Conservation (phyloP, 352 stramenopile genomes). For the Phytophthora podocarpi region DNA sequence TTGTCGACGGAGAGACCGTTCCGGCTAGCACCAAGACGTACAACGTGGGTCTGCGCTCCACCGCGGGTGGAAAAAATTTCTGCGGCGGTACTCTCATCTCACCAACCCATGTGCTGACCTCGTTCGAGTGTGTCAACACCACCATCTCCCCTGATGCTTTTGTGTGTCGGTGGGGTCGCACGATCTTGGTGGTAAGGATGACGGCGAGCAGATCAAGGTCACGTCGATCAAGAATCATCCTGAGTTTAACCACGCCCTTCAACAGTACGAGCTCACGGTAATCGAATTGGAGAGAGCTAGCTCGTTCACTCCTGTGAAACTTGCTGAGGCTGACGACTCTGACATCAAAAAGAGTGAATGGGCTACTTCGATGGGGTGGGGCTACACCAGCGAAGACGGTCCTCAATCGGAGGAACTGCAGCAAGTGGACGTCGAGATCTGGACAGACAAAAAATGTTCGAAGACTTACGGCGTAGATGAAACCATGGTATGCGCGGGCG, state of each 20-base stretch:
- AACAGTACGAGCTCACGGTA: too few species aligned
- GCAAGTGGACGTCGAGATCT: not conserved
- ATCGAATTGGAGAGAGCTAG: not conserved
- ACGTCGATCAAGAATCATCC: too few species aligned
- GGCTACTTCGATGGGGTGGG: not conserved
- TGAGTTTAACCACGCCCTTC: too few species aligned
- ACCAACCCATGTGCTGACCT: too few species aligned
- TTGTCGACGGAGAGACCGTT: conserved; percentile 44
- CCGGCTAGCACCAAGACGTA: conserved; percentile 43
- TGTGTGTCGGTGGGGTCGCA: too few species aligned
- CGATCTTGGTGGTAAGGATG: too few species aligned
- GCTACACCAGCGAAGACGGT: not conserved
- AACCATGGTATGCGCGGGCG: not conserved
- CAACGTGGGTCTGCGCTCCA: conserved; percentile 13
- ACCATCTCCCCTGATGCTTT: too few species aligned
- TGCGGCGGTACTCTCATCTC: too few species aligned
- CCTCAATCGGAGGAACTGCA: not conserved
- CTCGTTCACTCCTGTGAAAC: not conserved
- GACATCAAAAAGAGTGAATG: not conserved
- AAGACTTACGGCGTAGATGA: not conserved
- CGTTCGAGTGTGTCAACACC: too few species aligned
- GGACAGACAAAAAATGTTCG: not conserved
- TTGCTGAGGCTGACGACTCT: not conserved
- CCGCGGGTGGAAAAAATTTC: conserved; percentile 5
- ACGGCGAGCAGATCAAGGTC: too few species aligned